phyloP scores from a whole-genome alignment of 208 protist genomes.

The Wallacemonas sp. region DNA sequence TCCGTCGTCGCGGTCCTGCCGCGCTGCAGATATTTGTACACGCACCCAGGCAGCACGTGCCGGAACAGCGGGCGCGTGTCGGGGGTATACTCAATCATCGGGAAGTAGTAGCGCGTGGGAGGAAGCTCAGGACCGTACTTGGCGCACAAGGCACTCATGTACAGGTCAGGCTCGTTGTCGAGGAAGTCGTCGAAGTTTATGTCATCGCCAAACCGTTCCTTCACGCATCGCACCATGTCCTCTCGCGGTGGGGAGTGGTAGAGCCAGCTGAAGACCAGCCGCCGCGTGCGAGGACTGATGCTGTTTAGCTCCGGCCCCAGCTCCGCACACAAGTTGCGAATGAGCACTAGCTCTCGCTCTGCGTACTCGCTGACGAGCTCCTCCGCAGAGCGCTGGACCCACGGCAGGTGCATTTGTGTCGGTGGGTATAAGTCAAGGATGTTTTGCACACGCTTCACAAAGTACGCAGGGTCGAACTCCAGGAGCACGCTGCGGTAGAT shows the following conservation, averaged over 20 bases:
- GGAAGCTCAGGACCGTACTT: slow-evolving; percentile 42
- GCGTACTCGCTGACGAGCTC: slow-evolving; percentile 32
- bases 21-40: not conserved
- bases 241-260: slow-evolving; percentile 30
- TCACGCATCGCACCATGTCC: slow-evolving; percentile 32
- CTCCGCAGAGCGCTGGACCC: slow-evolving; percentile 22
- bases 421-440: slow-evolving; percentile 35
- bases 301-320: slow-evolving; percentile 59
- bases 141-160: slow-evolving; percentile 45
- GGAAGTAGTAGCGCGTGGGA: slow-evolving; percentile 51
- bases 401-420: slow-evolving; percentile 23
- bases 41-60: slow-evolving; percentile 40
- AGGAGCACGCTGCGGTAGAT: slow-evolving; percentile 41
- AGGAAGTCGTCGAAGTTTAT: slow-evolving; percentile 45
- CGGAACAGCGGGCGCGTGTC: slow-evolving; percentile 50
- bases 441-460: slow-evolving; percentile 36
- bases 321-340: slow-evolving; percentile 52
- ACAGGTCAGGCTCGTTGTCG: slow-evolving; percentile 59
- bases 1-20: not conserved
- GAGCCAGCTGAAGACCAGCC: slow-evolving; percentile 48
- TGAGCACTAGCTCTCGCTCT: no score
- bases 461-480: slow-evolving; percentile 38
- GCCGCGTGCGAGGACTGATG: slow-evolving; percentile 47
- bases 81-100: slow-evolving; percentile 28
- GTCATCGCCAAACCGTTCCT: slow-evolving; percentile 13